Base-by-base conservation (phyloP, 73 alveolate species). In the Paramecium biaurelia region DNA sequence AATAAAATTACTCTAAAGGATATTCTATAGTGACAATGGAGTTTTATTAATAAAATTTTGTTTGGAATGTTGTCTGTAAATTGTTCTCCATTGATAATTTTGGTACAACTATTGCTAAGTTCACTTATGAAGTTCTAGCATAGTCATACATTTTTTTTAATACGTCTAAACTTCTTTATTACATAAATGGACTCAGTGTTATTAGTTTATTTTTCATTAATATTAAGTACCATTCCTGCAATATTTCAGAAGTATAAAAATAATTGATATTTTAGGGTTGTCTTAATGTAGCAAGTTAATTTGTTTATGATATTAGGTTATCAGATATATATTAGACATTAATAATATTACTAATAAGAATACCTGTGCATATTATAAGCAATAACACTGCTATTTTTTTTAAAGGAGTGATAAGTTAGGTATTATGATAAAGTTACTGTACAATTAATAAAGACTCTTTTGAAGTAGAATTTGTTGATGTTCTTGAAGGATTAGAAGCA, bases 401-500 rank as follows among this genome's bases (percentile, higher is more conserved):
- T 11, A 74, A 35, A 8, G 87, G 87, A 32, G 68, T 74, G 8
- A 74, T 74, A 2, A 74, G 34, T 74, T 74, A 74, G 1, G 41
- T 74, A 30, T 74, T 74, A 21, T 74, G 59, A 74, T 74, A 74
- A 35, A 74, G 59, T 8, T 74, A 70, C 11, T 70, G 32, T 8
- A 74, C 87, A 74, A 74, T 74, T 1, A 35, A 11, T 20, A 35
- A 37, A 15, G 87, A 28, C n/a, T 74, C 87, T 34, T 74, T 74
- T 14, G 87, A 74, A 38, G 87, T 74, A 30, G 87, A 74, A 35
- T 32, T 74, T 3, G 87, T 35, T 28, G 86, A 70, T 10, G 47
- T 28, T 35, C 57, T 70, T 12, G 58, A 30, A 30, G 47, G 86
- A 30, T 35, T 70, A 2, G 86, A 70, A 12, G 47, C 86, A 70